phyloP scores from a whole-genome alignment of 2,329 filamentous ascomycete species.

The Aspergillus fijiensis region DNA sequence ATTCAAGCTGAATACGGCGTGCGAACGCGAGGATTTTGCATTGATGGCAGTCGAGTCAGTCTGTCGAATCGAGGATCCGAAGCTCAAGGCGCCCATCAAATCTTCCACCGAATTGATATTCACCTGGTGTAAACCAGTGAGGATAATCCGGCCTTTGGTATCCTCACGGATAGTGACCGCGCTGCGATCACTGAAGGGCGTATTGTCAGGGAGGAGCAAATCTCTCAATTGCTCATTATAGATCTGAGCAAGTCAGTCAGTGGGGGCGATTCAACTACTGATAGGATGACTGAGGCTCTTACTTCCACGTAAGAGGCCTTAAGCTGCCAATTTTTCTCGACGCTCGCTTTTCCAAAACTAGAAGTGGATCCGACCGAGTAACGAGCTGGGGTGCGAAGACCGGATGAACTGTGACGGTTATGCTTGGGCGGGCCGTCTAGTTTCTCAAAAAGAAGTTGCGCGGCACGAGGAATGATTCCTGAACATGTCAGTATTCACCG shows the following conservation, averaged over 20 bases:
- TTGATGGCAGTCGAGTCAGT: constrained; percentile 98
- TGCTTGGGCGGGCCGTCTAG: constrained; percentile 61
- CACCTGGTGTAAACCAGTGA: constrained; percentile 85
- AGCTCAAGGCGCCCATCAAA: constrained; percentile 81
- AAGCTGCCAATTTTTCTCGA: constrained; percentile 81
- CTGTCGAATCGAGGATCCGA: constrained; percentile 90
- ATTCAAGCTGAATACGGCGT: constrained; percentile 95
- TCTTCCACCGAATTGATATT: constrained; percentile 91
- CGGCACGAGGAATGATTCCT: constrained; percentile 96
- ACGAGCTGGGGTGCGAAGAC: constrained; percentile 74
- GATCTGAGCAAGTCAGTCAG: constrained; percentile 57
- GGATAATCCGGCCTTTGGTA: constrained; percentile 86
- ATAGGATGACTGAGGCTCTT: constrained; percentile 14
- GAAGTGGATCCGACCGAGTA: constrained; percentile 65
- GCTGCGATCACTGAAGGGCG: constrained; percentile 67
- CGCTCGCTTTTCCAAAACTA: constrained; percentile 42
- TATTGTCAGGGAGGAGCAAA: constrained; percentile 75
- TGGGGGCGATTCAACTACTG: not conserved
- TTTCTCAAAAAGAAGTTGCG: constrained; percentile 81
- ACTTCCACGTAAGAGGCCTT: constrained; percentile 87
- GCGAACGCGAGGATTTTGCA: constrained; percentile 93
- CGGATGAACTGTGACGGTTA: constrained; percentile 68
- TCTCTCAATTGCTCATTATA: constrained; percentile 97
- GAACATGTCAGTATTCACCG: constrained; percentile 2
- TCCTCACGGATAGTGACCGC: constrained; percentile 93